Conservation (phyloP, 2,329 filamentous ascomycete species). For the Pseudogymnoascus sp. region DNA sequence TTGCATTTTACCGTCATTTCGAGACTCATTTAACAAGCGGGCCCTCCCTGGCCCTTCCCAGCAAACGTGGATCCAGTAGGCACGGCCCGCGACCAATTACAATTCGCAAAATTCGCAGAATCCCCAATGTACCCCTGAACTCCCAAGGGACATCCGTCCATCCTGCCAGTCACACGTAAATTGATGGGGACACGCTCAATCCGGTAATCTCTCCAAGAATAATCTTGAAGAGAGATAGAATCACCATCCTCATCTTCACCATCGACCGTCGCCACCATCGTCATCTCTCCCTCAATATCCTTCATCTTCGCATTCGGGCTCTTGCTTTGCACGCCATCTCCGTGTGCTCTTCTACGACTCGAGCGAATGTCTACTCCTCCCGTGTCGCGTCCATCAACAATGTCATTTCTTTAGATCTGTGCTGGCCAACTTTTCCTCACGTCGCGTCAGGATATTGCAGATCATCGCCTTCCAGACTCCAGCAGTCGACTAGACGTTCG, state of each 20-base stretch:
- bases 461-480: slow-evolving; percentile 10
- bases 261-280: not conserved
- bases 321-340: slow-evolving; percentile 16
- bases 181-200: slow-evolving; percentile 7
- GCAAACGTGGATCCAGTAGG: slow-evolving; percentile 1
- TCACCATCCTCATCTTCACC: not conserved
- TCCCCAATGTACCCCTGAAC: slow-evolving; percentile 5
- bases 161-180: slow-evolving; percentile 9
- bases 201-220: not conserved
- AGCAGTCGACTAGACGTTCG: slow-evolving; percentile 16
- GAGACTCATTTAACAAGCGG: slow-evolving; percentile 9
- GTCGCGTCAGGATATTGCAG: slow-evolving; percentile 12
- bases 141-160: not conserved
- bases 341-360: slow-evolving; percentile 23
- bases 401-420: slow-evolving; percentile 28
- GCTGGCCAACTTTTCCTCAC: slow-evolving; percentile 14
- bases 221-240: slow-evolving; percentile 1
- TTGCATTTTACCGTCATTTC: slow-evolving; percentile 7
- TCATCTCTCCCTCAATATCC: not conserved
- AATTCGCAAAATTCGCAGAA: not conserved
- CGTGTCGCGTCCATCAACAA: slow-evolving; percentile 20
- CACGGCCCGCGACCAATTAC: slow-evolving; percentile 2
- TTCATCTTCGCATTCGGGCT: not conserved
- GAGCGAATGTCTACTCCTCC: slow-evolving; percentile 24
- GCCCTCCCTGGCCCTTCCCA: not conserved